Evolutionary conservation across 306 rosid genomes (phyloP).

Genomic region (Rosa persica): DNA sequence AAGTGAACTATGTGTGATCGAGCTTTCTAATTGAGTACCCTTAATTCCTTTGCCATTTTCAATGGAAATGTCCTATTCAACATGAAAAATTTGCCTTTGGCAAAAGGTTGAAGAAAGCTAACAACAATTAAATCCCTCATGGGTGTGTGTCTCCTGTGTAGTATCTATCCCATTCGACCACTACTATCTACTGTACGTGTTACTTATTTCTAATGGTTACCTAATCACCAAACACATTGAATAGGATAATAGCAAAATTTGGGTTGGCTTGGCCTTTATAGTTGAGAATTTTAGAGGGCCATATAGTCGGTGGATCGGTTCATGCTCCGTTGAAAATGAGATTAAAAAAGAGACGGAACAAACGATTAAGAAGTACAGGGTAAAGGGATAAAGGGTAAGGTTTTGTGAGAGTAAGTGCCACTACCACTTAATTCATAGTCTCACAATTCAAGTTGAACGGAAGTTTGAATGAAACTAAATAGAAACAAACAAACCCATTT

Average conservation of each 20-base stretch:
- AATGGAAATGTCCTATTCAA: background rate
- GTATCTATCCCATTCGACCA: background rate
- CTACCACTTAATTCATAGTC: constrained; percentile 31
- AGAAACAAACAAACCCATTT: constrained; percentile 24
- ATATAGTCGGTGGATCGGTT: constrained; percentile 62
- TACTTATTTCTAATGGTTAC: constrained; percentile 36
- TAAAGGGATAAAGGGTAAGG: constrained; percentile 17
- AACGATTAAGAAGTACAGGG: constrained; percentile 3
- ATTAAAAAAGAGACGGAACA: constrained; percentile 8
- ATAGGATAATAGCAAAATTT: constrained; percentile 23
- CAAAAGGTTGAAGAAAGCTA: background rate
- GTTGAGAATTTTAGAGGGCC: constrained; percentile 41
- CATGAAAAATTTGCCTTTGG: background rate
- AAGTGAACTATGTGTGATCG: constrained; percentile 1
- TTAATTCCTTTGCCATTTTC: background rate
- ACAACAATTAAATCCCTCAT: background rate
- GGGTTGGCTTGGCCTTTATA: constrained; percentile 29
- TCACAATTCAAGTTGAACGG: constrained; percentile 35
- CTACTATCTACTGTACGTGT: constrained; percentile 22
- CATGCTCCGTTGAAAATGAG: constrained; percentile 33
- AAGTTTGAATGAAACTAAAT: constrained; percentile 13
- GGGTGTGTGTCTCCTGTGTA: background rate
- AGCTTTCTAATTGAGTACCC: constrained; percentile 15
- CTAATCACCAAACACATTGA: constrained; percentile 30
- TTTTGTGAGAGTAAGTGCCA: constrained; percentile 53